Evolutionary conservation across 2,329 filamentous ascomycete species (phyloP), one percentile per base, ranked within the genome.

Genomic region (Paramyrothecium roridum): DNA sequence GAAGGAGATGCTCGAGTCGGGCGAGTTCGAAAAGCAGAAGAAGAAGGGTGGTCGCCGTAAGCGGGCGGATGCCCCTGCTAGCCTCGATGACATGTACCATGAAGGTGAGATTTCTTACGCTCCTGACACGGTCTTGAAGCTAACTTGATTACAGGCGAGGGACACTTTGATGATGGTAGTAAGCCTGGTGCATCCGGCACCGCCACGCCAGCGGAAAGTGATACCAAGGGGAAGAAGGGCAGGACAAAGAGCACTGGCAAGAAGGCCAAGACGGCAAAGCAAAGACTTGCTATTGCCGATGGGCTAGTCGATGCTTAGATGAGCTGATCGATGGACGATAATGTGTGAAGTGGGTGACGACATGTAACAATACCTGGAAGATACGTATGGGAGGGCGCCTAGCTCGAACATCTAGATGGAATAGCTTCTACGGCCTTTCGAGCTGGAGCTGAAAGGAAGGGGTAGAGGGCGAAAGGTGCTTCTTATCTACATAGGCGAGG

Each of bases 41-140:
- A 86, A 83, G 73, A 85, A 83, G 56, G 82, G 81, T 40, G 74
- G 75, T 20, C 78, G 73, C 60, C 85, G 84, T 70, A 74, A 80
- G 56, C 85, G 85, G 58, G 77, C 75, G 46, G 78, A 78, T 56
- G 76, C 72, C 43, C 72, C 77, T 46, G 83, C 84, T 65, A 93
- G 89, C 67, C 76, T 98, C 73, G 95, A 98, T 71, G 93, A 97
- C 69, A 92, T 99, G 90, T 99, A 99, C 76, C 95, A 99, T 71
- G 95, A 99, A 82, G 95, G 95, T 96, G 73, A 86, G 90, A 52
- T 13, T 2, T 4, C n/a, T 57, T 7, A 19, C 1, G 7, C 33
- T 13, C 52, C 19, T 10, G 12, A 23, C n/a, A 34, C 19, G 37
- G 16, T 22, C 10, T 12, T 16, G 30, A n/a, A 26, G 45, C 65